Percentiles rank a stretch among this genome's conserved stretches.
Evolutionary conservation across 2,329 filamentous ascomycete species (phyloP).

Genomic region (Biscogniauxia mediterranea): DNA sequence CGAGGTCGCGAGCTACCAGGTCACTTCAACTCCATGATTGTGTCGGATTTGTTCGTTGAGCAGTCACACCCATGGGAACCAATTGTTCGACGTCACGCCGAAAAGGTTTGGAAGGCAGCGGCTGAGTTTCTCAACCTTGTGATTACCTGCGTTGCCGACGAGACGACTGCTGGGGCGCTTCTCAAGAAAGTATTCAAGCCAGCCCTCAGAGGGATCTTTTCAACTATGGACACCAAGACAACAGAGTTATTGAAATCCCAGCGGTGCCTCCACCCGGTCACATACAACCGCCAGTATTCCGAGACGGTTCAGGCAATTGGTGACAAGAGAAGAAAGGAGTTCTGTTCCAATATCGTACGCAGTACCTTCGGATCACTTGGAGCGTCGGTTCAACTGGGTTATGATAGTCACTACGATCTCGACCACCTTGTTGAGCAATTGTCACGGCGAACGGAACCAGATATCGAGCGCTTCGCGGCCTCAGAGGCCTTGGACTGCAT

Average conservation of each 20-base stretch:
- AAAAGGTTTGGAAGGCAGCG: slow-evolving; percentile 46
- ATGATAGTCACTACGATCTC: slow-evolving; percentile 11
- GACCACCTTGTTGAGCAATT: slow-evolving; percentile 20
- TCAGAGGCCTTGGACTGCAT: slow-evolving; percentile 35
- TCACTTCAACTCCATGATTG: slow-evolving; percentile 57
- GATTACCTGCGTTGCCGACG: slow-evolving; percentile 40
- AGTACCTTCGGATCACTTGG: slow-evolving; percentile 21
- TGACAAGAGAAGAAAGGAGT: slow-evolving; percentile 13
- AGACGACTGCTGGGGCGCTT: slow-evolving; percentile 38
- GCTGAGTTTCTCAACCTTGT: slow-evolving; percentile 46
- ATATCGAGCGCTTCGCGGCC: slow-evolving; percentile 29
- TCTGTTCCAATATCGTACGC: slow-evolving; percentile 16
- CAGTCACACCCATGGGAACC: slow-evolving; percentile 55
- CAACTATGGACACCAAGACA: slow-evolving; percentile 39
- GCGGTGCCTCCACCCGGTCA: slow-evolving; percentile 48
- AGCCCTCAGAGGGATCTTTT: slow-evolving; percentile 37
- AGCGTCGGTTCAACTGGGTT: not conserved
- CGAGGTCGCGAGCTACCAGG: slow-evolving; percentile 59
- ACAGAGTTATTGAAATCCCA: slow-evolving; percentile 45
- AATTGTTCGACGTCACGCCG: slow-evolving; percentile 46
- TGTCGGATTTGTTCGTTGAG: slow-evolving; percentile 58
- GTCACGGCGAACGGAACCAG: slow-evolving; percentile 17
- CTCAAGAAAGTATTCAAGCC: slow-evolving; percentile 38
- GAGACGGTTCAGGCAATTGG: slow-evolving; percentile 35
- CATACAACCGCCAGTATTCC: slow-evolving; percentile 50